Base-by-base conservation (phyloP, 1,139 yeast genomes). In the Pichia norvegensis region DNA sequence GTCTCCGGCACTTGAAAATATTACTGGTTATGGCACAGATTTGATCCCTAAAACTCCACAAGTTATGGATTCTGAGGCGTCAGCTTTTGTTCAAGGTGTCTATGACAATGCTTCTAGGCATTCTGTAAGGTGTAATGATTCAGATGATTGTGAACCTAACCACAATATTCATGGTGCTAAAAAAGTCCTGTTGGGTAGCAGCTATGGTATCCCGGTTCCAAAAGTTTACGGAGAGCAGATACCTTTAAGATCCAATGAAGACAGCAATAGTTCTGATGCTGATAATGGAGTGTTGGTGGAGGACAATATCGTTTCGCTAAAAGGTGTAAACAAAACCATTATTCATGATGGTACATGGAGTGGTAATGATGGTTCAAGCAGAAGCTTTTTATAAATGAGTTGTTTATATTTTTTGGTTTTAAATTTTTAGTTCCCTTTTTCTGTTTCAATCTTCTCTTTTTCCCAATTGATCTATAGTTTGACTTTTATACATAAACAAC, bases 311-410 rank as follows among this genome's bases (percentile, higher is more conserved):
- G 79, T 87, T 33, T 85, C 83, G 46, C 85, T 85, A 22, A 81
- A 82, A 56, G 97, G 96, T 45, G 86, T 86, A 17, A 82, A 79
- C 57, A 88, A 88, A 68, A 86, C 95, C 7, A 85, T 88, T 52
- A 87, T 88, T 60, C 49, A 48, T 35, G 51, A 48, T 36, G 45
- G 48, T 31, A 45, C 27, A 11, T 42, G 46, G 45, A 36, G 10
- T 14, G 25, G 25, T 19, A 20, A 8, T 20, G 36, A 16, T 11
- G 13, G 36, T n/a, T 33, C 36, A 9, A 19, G 9, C 13, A 16
- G 36, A 19, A 33, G 36, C 20, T 27, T 13, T 16, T 10, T n/a
- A 33, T 33, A 29, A n/a, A 33, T 33, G 13, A 33, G 10, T 25
- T 4, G 3, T 27, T 27, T 13, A 13, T 27, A 9, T 33, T 31